Evolutionary conservation across 345 rosid species (phyloP), one percentile per base, ranked within the genome.

Genomic region (Citrus unshiu): DNA sequence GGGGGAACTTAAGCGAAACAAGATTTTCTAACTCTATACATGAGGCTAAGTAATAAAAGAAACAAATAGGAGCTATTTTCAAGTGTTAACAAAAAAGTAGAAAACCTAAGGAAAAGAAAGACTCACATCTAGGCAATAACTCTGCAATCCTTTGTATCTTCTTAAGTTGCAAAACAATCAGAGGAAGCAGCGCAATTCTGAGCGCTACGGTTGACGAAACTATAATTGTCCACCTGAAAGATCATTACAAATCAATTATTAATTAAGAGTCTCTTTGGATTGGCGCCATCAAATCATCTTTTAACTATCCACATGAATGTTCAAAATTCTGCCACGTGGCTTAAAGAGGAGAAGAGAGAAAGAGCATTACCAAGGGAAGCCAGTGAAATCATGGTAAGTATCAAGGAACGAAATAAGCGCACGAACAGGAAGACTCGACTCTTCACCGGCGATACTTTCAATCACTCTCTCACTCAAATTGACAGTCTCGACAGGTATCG

Each of bases 191-290:
- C 16, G 90, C 72, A 5, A 86, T 56, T 83, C 98, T 88, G 89
- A 95, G 83, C 24, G 88, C 93, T 69, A 92, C 64, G 2, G 99
- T 90, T 7, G 97, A 89, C 39, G 98, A 89, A 56, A 82, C 90
- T 79, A 95, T 93, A 43, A 92, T 83, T 27, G 90, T 58, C 99
- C 99, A 95, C 99, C 99, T 80, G 54, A 43, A 58, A 78, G 70
- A 35, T 46, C 22, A 63, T 21, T 43, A 5, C 9, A 63, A 30
- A 49, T 70, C 66, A 74, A 79, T 37, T 46, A 14, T 29, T 63
- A 63, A 21, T 14, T 63, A 32, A 5, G 34, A 27, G 34, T 3
- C 18, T 27, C 30, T 60, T 46, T 46, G 18, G 18, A 13, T 60
- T 61, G 18, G 65, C 19, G 65, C 67, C 67, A 63, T 63, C 43